Conservation (phyloP, 163 green algal genomes). For the Picocystis sp. region DNA sequence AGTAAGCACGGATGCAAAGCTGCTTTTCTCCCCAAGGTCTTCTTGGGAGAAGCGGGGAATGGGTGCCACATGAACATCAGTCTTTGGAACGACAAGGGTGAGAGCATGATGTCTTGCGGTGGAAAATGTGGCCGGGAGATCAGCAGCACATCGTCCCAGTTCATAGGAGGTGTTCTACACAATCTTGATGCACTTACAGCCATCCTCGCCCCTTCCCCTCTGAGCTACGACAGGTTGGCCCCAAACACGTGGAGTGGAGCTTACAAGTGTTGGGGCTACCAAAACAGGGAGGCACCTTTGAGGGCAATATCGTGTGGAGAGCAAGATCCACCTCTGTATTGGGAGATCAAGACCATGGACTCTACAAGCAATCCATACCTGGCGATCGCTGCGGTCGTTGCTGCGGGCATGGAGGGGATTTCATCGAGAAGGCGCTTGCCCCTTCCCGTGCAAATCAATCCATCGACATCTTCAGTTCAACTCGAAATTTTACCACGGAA, state of each 20-base stretch:
- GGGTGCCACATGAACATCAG: slow-evolving; percentile 42
- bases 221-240: slow-evolving; percentile 25
- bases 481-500: too few species aligned
- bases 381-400: slow-evolving; percentile 26
- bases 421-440: too few species aligned
- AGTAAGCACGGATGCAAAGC: slow-evolving; percentile 18
- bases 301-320: not conserved
- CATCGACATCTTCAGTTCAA: too few species aligned
- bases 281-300: slow-evolving; percentile 26
- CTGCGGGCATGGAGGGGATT: slow-evolving; percentile 11
- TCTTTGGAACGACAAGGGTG: slow-evolving; percentile 20
- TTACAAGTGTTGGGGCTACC: slow-evolving; percentile 25
- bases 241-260: slow-evolving; percentile 29
- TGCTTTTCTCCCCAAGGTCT: slow-evolving; percentile 37
- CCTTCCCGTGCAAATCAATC: too few species aligned
- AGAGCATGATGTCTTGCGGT: not conserved
- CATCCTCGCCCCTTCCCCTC: slow-evolving; percentile 28
- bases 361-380: slow-evolving; percentile 42
- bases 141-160: slow-evolving; percentile 13
- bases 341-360: slow-evolving; percentile 42
- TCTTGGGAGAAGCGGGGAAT: slow-evolving; percentile 15
- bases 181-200: slow-evolving; percentile 35
- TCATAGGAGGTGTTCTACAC: slow-evolving; percentile 37
- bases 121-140: slow-evolving; percentile 11
- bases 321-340: slow-evolving; percentile 22